Conservation (phyloP, 2,329 filamentous ascomycete species). For the Eutypella sp. region DNA sequence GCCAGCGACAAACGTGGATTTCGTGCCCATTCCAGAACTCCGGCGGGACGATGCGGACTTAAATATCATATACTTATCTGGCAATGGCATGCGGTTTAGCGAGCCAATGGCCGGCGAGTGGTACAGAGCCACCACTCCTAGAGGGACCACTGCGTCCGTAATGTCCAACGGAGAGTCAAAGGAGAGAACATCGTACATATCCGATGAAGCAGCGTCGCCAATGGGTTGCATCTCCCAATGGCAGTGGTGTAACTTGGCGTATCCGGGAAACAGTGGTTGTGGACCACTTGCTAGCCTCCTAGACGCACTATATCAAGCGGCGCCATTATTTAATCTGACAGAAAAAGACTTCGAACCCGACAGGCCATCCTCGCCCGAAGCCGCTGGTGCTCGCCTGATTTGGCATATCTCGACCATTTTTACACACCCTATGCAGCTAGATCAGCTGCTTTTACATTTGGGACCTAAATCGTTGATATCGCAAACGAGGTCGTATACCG, state of each 20-base stretch:
- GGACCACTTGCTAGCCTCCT: slow-evolving; percentile 5
- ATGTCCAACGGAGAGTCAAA: not conserved
- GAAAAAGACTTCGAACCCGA: not conserved
- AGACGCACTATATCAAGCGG: slow-evolving; percentile 7
- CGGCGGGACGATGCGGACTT: slow-evolving; percentile 1
- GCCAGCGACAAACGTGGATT: not conserved
- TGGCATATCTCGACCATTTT: not conserved
- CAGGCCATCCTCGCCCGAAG: not conserved
- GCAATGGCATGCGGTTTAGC: slow-evolving; percentile 8
- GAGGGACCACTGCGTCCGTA: too few relatives aligned
- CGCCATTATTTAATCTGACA: slow-evolving; percentile 10
- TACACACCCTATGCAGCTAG: not conserved
- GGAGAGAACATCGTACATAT: not conserved
- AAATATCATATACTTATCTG: slow-evolving; percentile 8
- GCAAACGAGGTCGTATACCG: not conserved
- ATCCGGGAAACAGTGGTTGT: slow-evolving; percentile 6
- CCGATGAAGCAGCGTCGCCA: slow-evolving; percentile 8
- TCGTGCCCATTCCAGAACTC: slow-evolving; percentile 3
- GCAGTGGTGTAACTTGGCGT: slow-evolving; percentile 12
- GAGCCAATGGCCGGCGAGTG: slow-evolving; percentile 10
- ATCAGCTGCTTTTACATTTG: not conserved
- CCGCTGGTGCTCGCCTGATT: not conserved
- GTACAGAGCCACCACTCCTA: slow-evolving; percentile 8
- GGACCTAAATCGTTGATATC: slow-evolving; percentile 3
- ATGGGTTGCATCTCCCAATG: slow-evolving; percentile 9